Evolutionary conservation across 148 eudicot genomes (phyloP), one percentile per base, ranked within the genome.

Genomic region (Camellia granthamiana): DNA sequence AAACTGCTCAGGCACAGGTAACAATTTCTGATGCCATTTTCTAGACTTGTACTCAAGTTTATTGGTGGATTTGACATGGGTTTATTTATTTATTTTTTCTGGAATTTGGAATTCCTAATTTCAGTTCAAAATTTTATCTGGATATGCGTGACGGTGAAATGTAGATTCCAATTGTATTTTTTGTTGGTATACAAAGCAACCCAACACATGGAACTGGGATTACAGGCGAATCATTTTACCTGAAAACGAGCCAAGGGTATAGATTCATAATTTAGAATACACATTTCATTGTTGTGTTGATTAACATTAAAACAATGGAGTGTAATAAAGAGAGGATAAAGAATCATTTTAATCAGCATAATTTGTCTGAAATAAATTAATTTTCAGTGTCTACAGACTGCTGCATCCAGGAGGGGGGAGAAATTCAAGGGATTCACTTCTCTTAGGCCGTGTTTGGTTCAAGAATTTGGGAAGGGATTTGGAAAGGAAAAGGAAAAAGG

Each of bases 1-100:
- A 96, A 86, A 96, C 99, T 43, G 98, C 99, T 77, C 99, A 96
- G 84, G 99, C 97, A 0, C 99, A 94, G 90, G 99, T 90, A 59
- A 52, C 30, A 38, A 44, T 60, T 0, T 19, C 6, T 15, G 4
- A 58, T 47, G 55, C 60, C 5, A 3, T 58, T 0, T 69, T 10
- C 18, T 14, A 44, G n/a, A 12, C 0, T 43, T 75, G 16, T 60
- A 42, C 21, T 55, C 0, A 6, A 75, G 54, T 60, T 19, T 11
- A 5, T 7, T 30, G 6, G 74, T 46, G 54, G 19, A 19, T 69
- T 43, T 43, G 43, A 65, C 42, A 65, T 30, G 30, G 0, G 30
- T 0, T 30, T 30, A 10, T 42, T 42, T 12, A 21, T 65, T 6
- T 1, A 11, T 12, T 7, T 23, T 21, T 65, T 65, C 14, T 2